These are phyloP conservation scores for Picochlorum sp. DNA, from an alignment of 139 green algal species.

Conservation along the genomic window DNA sequence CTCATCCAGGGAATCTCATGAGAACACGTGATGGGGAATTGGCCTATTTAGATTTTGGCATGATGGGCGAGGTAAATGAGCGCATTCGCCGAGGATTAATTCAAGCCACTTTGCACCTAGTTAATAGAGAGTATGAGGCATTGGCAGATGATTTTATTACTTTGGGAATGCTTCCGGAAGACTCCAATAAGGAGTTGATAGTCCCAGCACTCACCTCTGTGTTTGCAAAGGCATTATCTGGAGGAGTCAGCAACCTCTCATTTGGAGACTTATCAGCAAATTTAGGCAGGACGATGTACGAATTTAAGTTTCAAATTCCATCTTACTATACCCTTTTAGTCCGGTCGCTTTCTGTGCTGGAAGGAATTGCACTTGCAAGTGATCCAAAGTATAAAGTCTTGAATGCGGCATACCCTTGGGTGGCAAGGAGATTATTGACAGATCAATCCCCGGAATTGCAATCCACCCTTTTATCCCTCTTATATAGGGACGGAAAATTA, in stretches of 20 bases:
- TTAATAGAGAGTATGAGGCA: conserved; percentile 55
- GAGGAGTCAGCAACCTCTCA: conserved; percentile 69
- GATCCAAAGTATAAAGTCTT: conserved; percentile 89
- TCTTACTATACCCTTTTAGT: conserved; percentile 87
- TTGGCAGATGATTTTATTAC: conserved; percentile 70
- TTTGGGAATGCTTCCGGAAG: conserved; percentile 67
- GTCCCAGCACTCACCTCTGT: conserved; percentile 65
- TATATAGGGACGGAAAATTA: conserved; percentile 63
- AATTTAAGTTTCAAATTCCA: conserved; percentile 71
- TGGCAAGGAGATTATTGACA: conserved; percentile 69
- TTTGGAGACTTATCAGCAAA: conserved; percentile 53
- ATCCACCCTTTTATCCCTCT: conserved; percentile 54
- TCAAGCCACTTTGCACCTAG: conserved; percentile 73
- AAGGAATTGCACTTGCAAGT: conserved; percentile 76
- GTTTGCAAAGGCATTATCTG: conserved; percentile 59
- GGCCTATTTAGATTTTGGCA: conserved; percentile 75
- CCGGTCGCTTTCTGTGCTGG: conserved; percentile 67
- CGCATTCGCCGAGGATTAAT: conserved; percentile 48
- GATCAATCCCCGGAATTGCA: conserved; percentile 54
- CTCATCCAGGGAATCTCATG: conserved; percentile 63
- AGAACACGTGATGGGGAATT: conserved; percentile 27
- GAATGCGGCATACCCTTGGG: conserved; percentile 72
- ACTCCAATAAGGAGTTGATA: conserved; percentile 44
- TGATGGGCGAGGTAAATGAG: conserved; percentile 59
- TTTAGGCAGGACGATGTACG: conserved; percentile 74